Base-by-base conservation (phyloP, 2,329 filamentous ascomycete species). In the Exophiala sideris region DNA sequence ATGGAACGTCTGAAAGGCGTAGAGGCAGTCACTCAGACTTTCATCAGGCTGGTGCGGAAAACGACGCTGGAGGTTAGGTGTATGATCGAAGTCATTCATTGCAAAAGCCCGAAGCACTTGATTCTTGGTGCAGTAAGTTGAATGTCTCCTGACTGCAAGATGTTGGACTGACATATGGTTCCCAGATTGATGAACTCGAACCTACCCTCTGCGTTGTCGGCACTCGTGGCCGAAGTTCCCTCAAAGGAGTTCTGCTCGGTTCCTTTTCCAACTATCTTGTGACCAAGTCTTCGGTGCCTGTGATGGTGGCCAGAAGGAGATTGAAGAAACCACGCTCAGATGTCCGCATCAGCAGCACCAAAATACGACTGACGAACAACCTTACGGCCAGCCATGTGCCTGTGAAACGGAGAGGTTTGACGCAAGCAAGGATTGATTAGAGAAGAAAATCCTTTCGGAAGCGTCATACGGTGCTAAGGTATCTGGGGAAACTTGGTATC, bases 181-280 rank as follows among this genome's bases (percentile, higher is more conserved):
- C 64, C n/a, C 65, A 84, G 74, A 97, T 99, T 71, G 94, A 99
- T 70, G 83, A 89, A 60, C 81, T 97, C 48, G 88, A 87, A 61
- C 94, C 94, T 3, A 97, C 92, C 1, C 77, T 99, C 56, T 92
- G 96, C 16, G 90, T 99, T 62, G 83, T 97, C 54, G 94, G 94
- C 46, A 96, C 91, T 58, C 82, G 94, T 64, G 94, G 94, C 29
- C 84, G 91, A 60, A 96, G 90, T 70, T 90, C 91, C 40, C 77
- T 99, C 50, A 97, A 97, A 72, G 92, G 91, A 67, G 92, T 96
- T 18, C 86, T 99, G 57, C 80, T 99, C 29, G 94, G 94, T 21
- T 96, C 91, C 0, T 97, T 99, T 72, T 95, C 89, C 57, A 97
- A 97, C 69, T 99, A 99, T 67, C 79, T 99, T 6, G 91, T 99